Percentiles rank a stretch among this genome's conserved stretches.
Evolutionary conservation across 2,329 filamentous ascomycete genomes (phyloP).

Genomic region (Ciborinia camelliae): DNA sequence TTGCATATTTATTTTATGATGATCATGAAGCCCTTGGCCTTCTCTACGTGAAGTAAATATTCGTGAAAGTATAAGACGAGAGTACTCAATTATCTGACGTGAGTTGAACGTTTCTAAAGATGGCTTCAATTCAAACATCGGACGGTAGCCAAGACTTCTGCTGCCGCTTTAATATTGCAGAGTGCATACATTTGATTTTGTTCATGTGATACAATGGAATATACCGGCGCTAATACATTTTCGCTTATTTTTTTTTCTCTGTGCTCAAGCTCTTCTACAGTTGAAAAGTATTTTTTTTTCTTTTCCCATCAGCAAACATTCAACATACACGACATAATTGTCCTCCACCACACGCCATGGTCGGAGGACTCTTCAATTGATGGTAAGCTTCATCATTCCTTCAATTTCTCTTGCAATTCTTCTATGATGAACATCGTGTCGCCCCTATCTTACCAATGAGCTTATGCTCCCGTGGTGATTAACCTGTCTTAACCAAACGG

Average conservation of each 20-base stretch:
- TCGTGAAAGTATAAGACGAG: not conserved
- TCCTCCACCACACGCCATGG: not conserved
- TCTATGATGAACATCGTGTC: slow-evolving; percentile 55
- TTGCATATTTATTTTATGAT: slow-evolving; percentile 1
- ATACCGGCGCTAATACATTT: slow-evolving; percentile 11
- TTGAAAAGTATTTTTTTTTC: not conserved
- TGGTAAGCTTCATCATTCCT: slow-evolving; percentile 19
- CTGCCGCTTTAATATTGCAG: not conserved
- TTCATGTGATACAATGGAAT: slow-evolving; percentile 7
- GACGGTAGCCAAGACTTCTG: not conserved
- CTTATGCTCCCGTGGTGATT: slow-evolving; percentile 48
- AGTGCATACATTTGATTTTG: not conserved
- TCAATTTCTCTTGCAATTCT: not conserved
- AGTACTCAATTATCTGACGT: not conserved
- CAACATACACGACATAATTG: not conserved
- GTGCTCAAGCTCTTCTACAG: slow-evolving; percentile 12
- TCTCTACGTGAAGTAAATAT: not conserved
- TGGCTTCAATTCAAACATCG: not conserved
- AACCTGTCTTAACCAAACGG: slow-evolving; percentile 59
- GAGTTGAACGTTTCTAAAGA: not conserved
- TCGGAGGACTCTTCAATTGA: slow-evolving; percentile 3
- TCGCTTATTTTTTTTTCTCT: slow-evolving; percentile 11
- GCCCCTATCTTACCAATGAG: slow-evolving; percentile 54
- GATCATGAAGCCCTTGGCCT: not conserved
- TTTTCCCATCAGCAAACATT: not conserved